phyloP scores from a whole-genome alignment of 768 basidiomycete genomes.

The Lactarius psammicola region DNA sequence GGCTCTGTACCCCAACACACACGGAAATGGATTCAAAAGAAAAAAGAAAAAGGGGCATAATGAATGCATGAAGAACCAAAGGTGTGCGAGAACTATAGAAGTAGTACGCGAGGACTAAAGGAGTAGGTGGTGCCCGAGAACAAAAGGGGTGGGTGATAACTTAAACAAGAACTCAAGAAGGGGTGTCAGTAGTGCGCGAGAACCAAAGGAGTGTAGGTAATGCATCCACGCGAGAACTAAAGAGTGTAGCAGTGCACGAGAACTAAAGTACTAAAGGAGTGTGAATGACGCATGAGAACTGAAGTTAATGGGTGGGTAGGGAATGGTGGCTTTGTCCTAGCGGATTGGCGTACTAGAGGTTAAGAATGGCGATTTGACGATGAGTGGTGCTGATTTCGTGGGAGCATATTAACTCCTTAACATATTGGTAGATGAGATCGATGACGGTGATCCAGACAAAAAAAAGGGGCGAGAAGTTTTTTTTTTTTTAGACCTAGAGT shows the following conservation, averaged over 20 bases:
- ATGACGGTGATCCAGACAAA: not conserved
- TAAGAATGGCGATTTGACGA: not conserved
- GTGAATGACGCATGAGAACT: too few relatives aligned
- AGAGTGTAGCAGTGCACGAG: fast-evolving
- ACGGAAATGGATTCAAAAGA: too few relatives aligned
- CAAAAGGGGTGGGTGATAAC: too few relatives aligned
- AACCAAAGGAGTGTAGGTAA: not conserved
- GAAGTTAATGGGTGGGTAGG: not conserved
- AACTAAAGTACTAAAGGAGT: too few relatives aligned
- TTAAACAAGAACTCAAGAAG: not conserved
- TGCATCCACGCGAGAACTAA: not conserved
- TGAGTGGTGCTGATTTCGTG: not conserved
- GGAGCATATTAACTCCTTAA: too few relatives aligned
- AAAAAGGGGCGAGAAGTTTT: not conserved
- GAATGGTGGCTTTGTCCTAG: not conserved
- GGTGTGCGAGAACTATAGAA: not conserved
- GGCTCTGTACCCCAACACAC: too few relatives aligned
- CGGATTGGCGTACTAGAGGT: not conserved
- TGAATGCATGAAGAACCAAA: not conserved
- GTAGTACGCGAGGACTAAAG: too few relatives aligned
- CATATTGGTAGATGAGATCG: not conserved
- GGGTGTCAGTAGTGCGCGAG: not conserved
- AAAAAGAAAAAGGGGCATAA: too few relatives aligned
- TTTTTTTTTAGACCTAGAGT: too few relatives aligned
- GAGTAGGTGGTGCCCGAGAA: too few relatives aligned